Evolutionary conservation across 2,329 filamentous ascomycete genomes (phyloP), one percentile per base, ranked within the genome.

Genomic region (Colletotrichum sansevieriae): DNA sequence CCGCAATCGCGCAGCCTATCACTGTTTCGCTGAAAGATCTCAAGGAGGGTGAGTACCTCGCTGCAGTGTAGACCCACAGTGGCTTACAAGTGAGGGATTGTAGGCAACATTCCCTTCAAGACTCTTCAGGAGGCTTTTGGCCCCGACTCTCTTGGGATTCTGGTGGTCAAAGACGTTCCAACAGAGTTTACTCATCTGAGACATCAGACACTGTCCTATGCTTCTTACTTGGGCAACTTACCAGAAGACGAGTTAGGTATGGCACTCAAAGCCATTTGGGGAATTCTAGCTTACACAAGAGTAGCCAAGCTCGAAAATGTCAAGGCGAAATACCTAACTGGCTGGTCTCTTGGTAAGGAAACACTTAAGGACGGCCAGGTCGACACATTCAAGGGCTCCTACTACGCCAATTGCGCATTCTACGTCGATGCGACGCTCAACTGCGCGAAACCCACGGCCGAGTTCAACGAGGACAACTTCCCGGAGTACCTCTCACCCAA

Each of bases 401-500:
- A 91, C 82, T 96, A 95, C 77, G 92, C 92, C 74, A 94, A 95
- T 80, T 94, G 91, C 77, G 91, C 91, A 51, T 94, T 93, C 78
- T 92, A 93, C 76, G 86, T 93, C 69, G 86, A 92, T 73, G 82
- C 88, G 0, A 76, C 79, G 1, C 84, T 92, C 7, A 85, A 90
- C 60, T 89, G 87, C 71, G 90, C 90, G 18, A 80, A 81, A 43
- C 91, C 92, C 0, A 89, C 87, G 1, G 73, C 80, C 15, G 83
- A 84, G 54, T 90, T 90, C 79, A 85, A 85, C 37, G 74, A 84
- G 0, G 84, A 84, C 9, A 88, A 91, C 66, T 93, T 97, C 74
- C 90, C 94, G 3, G 95, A 97, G 79, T 98, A 98, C 79, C 92
- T 96, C 1, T 91, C 92, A 5, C 90, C 93, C 1, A 98, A 98